Base-by-base conservation (phyloP, 495 filamentous ascomycete species). In the Penicillium cataractarum region DNA sequence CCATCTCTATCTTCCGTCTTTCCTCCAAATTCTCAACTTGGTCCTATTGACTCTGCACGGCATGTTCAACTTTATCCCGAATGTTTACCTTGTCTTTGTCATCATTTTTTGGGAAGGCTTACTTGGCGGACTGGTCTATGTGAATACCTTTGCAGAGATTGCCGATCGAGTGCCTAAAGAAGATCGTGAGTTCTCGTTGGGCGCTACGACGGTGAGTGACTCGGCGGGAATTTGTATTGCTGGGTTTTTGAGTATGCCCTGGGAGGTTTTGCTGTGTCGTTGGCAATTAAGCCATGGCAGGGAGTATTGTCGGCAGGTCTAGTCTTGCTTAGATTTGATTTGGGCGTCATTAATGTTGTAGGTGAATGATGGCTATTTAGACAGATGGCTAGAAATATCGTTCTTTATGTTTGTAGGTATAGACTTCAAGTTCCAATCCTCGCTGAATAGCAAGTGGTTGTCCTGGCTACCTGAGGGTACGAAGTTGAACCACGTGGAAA, bases 41-140 rank as follows among this genome's bases (percentile, higher is more conserved):
- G 71, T 80, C 8, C 48, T 97, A 12, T 78, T 99, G 3, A 89
- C 85, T 3, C 67, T 88, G 0, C 94, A 99, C 53, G 85, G 92
- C 2, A 65, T 97, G 60, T 85, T 88, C 67, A 77, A 86, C 67
- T 94, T 92, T 63, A 83, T 97, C 40, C 94, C 94, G 0, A 90
- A 76, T 58, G 88, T 97, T 10, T 97, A 90, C 67, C 67, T 96
- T 22, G 74, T 97, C 4, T 97, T 96, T 71, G 68, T 83, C 6
- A 78, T 97, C 49, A 78, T 97, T n/a, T 96, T 97, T 70, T 97
- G 95, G 94, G 94, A 97, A 71, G 95, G 95, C 0, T 74, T 99
- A 40, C 80, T 99, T 0, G 95, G 95, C 6, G 95, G 95, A 0
- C 76, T 89, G 9, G 95, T 97, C 0, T 99, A 99, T 68, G 92